phyloP scores from a whole-genome alignment of 2,329 filamentous ascomycete species.

The Leptographium radiaticola region DNA sequence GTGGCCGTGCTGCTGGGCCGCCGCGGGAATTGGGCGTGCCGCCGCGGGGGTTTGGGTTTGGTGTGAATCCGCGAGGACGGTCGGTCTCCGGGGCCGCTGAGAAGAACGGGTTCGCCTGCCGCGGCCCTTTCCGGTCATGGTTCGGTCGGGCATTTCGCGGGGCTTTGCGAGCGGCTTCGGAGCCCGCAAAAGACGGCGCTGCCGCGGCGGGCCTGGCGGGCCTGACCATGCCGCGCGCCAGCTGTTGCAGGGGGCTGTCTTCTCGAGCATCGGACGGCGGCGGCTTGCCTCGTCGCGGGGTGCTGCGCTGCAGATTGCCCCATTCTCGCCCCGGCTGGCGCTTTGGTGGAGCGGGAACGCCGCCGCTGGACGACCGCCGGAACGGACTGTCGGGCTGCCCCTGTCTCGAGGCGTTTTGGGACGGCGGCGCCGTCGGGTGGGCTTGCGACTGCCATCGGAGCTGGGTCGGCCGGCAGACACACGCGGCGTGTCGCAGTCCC shows the following conservation, averaged over 20 bases:
- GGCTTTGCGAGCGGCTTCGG: neutral
- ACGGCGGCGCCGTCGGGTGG: neutral
- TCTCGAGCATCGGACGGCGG: neutral
- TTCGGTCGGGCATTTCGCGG: neutral
- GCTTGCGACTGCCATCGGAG: slow-evolving; percentile 3
- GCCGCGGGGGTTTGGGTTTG: neutral
- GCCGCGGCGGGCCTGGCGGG: neutral
- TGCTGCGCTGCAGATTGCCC: neutral
- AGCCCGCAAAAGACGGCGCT: neutral
- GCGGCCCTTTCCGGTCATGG: neutral
- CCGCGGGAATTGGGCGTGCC: neutral
- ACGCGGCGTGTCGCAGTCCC: neutral
- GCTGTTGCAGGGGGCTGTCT: neutral
- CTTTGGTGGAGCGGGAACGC: neutral
- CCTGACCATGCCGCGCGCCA: neutral
- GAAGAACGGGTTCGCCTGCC: neutral
- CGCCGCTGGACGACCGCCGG: neutral
- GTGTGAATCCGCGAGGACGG: too few relatives aligned
- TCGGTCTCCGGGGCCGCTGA: too few relatives aligned
- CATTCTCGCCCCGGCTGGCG: neutral
- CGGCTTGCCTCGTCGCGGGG: neutral
- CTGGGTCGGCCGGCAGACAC: neutral
- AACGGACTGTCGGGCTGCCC: neutral
- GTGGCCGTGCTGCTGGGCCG: neutral
- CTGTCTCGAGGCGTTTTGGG: neutral